Conservation (phyloP, 805 yeast species). For the Yamadazyma philogaea region DNA sequence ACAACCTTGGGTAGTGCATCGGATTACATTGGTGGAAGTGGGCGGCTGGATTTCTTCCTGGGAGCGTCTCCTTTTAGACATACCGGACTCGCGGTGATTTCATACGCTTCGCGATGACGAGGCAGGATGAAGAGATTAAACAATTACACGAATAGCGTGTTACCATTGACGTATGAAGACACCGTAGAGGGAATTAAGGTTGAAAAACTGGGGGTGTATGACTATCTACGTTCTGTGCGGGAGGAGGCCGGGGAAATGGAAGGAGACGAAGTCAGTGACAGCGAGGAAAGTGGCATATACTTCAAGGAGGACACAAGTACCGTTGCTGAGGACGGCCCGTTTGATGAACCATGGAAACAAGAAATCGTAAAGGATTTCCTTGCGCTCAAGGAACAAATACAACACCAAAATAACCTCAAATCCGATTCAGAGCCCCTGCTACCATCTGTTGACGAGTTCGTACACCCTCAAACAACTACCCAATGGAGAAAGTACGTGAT, state of each 20-base stretch:
- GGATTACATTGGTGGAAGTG: background rate
- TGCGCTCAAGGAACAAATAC: background rate
- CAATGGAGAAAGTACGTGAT: constrained; percentile 32
- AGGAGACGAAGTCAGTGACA: background rate
- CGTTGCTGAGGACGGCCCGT: constrained; percentile 7
- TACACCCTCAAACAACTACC: constrained; percentile 23
- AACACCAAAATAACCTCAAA: background rate
- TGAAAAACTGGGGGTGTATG: constrained; percentile 16
- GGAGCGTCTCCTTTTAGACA: constrained; percentile 6
- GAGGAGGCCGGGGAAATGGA: constrained; percentile 19
- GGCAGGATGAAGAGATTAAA: constrained; percentile 4
- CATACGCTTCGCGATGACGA: too few species aligned
- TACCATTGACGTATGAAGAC: constrained; percentile 1
- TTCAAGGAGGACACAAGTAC: background rate
- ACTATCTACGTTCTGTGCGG: constrained; percentile 28
- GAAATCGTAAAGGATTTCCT: constrained; percentile 9
- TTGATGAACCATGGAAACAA: constrained; percentile 10
- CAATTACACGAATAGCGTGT: background rate
- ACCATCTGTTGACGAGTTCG: constrained; percentile 2
- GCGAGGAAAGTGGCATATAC: background rate
- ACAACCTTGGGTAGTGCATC: background rate
- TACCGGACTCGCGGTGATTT: background rate
- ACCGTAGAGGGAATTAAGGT: constrained; percentile 7
- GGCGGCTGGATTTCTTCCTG: background rate
- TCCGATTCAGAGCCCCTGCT: too few species aligned